Evolutionary conservation across 1,284 basidiomycete species (phyloP), one percentile per base, ranked within the genome.

Genomic region (Peniophora sp.): DNA sequence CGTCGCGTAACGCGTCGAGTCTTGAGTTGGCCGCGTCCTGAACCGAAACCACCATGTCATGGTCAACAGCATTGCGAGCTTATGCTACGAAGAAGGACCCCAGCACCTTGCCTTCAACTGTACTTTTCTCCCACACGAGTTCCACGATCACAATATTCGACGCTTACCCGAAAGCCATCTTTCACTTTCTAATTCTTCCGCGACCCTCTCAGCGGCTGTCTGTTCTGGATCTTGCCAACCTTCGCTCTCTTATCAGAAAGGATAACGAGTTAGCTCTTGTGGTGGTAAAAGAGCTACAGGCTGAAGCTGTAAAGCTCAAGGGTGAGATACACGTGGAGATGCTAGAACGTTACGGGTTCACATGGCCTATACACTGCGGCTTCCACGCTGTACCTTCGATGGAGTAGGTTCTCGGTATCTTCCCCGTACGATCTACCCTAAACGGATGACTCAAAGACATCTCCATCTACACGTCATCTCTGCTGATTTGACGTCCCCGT

Each of bases 401-500:
- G 82, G 73, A 76, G 87, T 88, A 63, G 56, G 82, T 74, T 45
- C n/a, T 41, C 8, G 37, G 37, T 41, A 41, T 41, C n/a, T 41
- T 41, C 37, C 5, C 8, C 5, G 8, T 8, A 41, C n/a, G 36
- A 47, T 46, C 18, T 22, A 22, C 41, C 47, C 18, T 41, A 41
- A 41, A 15, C 15, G n/a, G 37, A 41, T 41, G 27, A 32, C 5
- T 12, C 12, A 15, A 54, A 94, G 92, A 55, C 92, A 95, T 62
- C 55, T 94, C 1, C 93, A 96, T 61, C 67, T 94, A 5, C 94
- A 97, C 63, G 81, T 97, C 53, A 72, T 97, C 24, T 96, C 93
- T 0, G 74, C 78, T 18, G 95, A 99, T 63, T 68, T 97, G 17
- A 75, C 81, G 47, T 86, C 88, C 0, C 73, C 79, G 2, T 68